Evolutionary conservation across 768 basidiomycete genomes (phyloP).

Genomic region (Agrocybe praecox): DNA sequence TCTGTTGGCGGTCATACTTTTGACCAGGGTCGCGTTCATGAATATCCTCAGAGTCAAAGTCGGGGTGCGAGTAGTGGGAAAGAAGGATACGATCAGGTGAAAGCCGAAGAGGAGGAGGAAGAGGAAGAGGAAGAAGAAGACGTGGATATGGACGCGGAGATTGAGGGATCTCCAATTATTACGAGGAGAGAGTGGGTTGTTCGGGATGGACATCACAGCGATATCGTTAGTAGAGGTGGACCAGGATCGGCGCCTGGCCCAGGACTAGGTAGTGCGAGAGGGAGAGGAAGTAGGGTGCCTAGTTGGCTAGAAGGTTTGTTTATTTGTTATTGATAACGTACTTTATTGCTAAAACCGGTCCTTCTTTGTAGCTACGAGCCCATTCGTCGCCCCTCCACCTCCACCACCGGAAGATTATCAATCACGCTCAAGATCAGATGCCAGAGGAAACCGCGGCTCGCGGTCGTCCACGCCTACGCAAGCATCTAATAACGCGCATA

Average conservation of each 20-base stretch:
- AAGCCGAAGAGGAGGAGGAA: background rate
- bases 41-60: background rate
- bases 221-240: slow-evolving; percentile 7
- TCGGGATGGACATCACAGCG: background rate
- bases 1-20: slow-evolving; percentile 11
- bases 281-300: slow-evolving; percentile 27
- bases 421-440: background rate
- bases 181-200: background rate
- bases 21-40: slow-evolving; percentile 8
- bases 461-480: slow-evolving; percentile 14
- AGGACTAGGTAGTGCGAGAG: slow-evolving; percentile 19
- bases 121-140: background rate
- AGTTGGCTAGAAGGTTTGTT: slow-evolving; percentile 42
- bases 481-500: background rate
- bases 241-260: background rate
- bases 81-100: background rate
- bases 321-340: background rate
- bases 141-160: slow-evolving; percentile 1
- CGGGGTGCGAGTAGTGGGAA: background rate
- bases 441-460: slow-evolving; percentile 3
- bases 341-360: background rate
- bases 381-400: slow-evolving; percentile 35
- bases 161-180: background rate
- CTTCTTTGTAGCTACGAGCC: slow-evolving; percentile 29
- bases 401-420: slow-evolving; percentile 29